A percentile compares a stretch with the other conserved stretches of the same genome.
phyloP scores from a whole-genome alignment of 1,284 basidiomycete genomes.

The Porogramme epimiltina region DNA sequence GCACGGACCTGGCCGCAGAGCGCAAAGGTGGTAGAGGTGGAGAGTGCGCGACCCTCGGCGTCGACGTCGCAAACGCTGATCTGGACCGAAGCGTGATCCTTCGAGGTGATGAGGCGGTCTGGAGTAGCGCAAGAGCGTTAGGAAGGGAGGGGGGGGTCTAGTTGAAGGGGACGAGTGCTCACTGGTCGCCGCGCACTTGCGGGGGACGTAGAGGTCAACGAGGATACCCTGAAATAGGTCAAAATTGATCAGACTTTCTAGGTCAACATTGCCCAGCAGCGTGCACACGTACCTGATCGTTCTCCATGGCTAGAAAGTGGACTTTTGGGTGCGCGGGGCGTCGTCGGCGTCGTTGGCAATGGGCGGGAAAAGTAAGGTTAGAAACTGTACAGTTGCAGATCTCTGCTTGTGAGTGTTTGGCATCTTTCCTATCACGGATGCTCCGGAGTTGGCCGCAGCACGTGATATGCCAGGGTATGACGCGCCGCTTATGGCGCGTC shows the following conservation, averaged over 20 bases:
- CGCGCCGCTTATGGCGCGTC: constrained; percentile 18
- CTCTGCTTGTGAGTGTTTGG: constrained; percentile 26
- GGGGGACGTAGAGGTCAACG: constrained; percentile 99
- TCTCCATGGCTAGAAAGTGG: constrained; percentile 62
- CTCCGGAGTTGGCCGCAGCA: constrained; percentile 8
- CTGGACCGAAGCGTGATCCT: constrained; percentile 99
- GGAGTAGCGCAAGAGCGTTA: too few relatives aligned
- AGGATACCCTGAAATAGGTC: constrained; percentile 80
- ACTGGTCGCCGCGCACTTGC: constrained; percentile 98
- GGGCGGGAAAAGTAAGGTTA: constrained; percentile 31
- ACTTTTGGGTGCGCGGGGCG: constrained; percentile 22
- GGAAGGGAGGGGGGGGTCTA: too few relatives aligned
- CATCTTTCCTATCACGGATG: constrained; percentile 3
- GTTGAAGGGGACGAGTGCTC: too few relatives aligned
- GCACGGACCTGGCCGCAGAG: constrained; percentile 94
- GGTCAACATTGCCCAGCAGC: background rate
- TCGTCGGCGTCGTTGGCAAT: constrained; percentile 28
- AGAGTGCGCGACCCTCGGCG: constrained; percentile 86
- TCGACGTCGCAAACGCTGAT: constrained; percentile 96
- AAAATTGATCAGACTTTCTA: constrained; percentile 17
- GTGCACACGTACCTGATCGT: constrained; percentile 63
- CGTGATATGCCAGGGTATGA: constrained; percentile 25
- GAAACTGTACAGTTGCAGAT: constrained; percentile 37
- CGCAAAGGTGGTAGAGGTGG: constrained; percentile 90
- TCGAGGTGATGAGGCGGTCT: constrained; percentile 97